Percentiles rank a stretch among this genome's conserved stretches.
Conservation (phyloP, 2,329 filamentous ascomycete species). For the Periconia digitata region DNA sequence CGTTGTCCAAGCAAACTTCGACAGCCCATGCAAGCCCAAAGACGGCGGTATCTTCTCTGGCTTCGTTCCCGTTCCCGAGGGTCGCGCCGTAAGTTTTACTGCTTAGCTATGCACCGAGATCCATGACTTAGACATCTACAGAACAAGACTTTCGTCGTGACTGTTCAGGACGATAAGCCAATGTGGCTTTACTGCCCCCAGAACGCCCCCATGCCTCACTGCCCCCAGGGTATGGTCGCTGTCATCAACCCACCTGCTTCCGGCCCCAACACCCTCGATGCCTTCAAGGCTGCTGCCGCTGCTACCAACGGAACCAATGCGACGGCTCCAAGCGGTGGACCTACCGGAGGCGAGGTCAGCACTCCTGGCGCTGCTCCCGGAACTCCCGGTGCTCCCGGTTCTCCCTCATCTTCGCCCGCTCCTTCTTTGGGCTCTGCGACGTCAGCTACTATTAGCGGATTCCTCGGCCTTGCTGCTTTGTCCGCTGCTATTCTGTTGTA, state of each 20-base stretch:
- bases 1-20: constrained; percentile 27
- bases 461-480: constrained; percentile 11
- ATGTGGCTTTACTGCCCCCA: constrained; percentile 47
- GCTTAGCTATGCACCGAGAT: background rate
- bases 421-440: constrained; percentile 15
- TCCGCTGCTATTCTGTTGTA: constrained; percentile 16
- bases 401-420: background rate
- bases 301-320: constrained; percentile 14
- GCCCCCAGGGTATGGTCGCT: constrained; percentile 32
- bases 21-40: constrained; percentile 24
- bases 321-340: constrained; percentile 8
- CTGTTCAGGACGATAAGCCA: constrained; percentile 26
- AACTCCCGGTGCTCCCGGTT: constrained; percentile 1
- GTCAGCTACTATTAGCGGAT: constrained; percentile 8
- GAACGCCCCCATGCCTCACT: constrained; percentile 44
- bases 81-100: constrained; percentile 14
- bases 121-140: background rate
- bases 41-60: constrained; percentile 37
- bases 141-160: constrained; percentile 27
- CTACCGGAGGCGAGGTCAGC: constrained; percentile 11
- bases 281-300: constrained; percentile 14
- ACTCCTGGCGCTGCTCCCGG: constrained; percentile 2
- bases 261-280: constrained; percentile 19
- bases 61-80: constrained; percentile 19
- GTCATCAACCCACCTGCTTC: constrained; percentile 29